Evolutionary conservation across 768 basidiomycete genomes (phyloP).

Genomic region (Dioszegia aurantiaca): DNA sequence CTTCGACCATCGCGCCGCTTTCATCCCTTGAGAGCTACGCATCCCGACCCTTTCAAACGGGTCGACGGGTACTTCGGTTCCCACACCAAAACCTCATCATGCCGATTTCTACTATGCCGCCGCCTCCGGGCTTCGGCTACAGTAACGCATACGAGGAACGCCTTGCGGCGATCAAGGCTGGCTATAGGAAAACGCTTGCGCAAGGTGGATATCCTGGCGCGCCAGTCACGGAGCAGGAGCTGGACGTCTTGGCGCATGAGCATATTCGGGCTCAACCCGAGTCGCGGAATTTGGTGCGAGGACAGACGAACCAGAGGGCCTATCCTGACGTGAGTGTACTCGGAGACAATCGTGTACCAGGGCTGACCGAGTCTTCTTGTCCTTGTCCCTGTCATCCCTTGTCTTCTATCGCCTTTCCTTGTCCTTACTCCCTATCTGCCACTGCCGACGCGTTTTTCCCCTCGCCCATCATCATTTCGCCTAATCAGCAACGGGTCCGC

Average conservation of each 20-base stretch:
- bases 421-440: not conserved
- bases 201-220: not conserved
- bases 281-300: not conserved
- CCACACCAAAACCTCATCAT: too few relatives aligned
- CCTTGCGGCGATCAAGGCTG: not conserved
- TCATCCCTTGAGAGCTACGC: too few relatives aligned
- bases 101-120: too few relatives aligned
- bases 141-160: too few relatives aligned
- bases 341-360: not conserved
- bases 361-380: constrained; percentile 4
- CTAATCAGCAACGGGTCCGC: not conserved
- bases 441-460: not conserved
- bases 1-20: too few relatives aligned
- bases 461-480: not conserved
- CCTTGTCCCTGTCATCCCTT: constrained; percentile 3
- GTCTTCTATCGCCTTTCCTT: constrained; percentile 6
- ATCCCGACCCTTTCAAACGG: too few relatives aligned
- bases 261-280: too few relatives aligned
- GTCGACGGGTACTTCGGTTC: too few relatives aligned
- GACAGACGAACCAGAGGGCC: not conserved
- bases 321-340: not conserved
- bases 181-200: not conserved
- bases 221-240: too few relatives aligned
- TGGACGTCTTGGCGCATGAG: too few relatives aligned
- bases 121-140: too few relatives aligned